Base-by-base conservation (phyloP, 257 asterid species). In the Capsicum rhomboideum region DNA sequence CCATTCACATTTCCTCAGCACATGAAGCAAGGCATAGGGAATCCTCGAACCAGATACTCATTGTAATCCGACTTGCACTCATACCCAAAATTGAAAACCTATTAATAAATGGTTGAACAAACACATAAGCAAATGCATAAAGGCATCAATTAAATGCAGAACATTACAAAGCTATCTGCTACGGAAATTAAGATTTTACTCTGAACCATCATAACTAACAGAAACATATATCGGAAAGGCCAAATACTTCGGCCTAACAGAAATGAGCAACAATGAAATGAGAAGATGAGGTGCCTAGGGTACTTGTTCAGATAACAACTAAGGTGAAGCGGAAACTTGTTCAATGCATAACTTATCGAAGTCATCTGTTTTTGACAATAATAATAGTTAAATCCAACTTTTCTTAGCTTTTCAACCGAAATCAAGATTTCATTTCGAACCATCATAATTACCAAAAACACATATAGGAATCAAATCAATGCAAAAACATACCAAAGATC, bases 1-100 rank as follows among this genome's bases (percentile, higher is more conserved):
- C 98, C 99, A 96, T 96, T 53, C 83, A 88, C 82, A 81, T 77
- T 82, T 78, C 83, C 88, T 85, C 90, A 78, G 83, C 71, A 82
- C 89, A 71, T 79, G 91, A 90, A 89, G 89, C 78, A 80, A 80
- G 21, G 12, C 72, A 69, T 79, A 79, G 40, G 64, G 71, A 69
- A 8, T 84, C 86, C 84, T 82, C 82, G 34, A 11, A 46, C 85
- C 82, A 82, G 81, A 82, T 85, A 78, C 82, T 91, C 97, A 89
- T 92, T 68, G 85, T 88, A 78, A 79, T 52, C 20, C 52, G 53
- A 82, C 80, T 82, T 28, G 31, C 81, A 86, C 66, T 82, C 85
- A 87, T 64, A 77, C 85, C 83, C 69, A 83, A 78, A 58, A 53
- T 31, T 8, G 83, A 71, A 84, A 80, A 85, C 86, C 93, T 90